Base-by-base conservation (phyloP, 495 filamentous ascomycete genomes). In the Aspergillus campestris region DNA sequence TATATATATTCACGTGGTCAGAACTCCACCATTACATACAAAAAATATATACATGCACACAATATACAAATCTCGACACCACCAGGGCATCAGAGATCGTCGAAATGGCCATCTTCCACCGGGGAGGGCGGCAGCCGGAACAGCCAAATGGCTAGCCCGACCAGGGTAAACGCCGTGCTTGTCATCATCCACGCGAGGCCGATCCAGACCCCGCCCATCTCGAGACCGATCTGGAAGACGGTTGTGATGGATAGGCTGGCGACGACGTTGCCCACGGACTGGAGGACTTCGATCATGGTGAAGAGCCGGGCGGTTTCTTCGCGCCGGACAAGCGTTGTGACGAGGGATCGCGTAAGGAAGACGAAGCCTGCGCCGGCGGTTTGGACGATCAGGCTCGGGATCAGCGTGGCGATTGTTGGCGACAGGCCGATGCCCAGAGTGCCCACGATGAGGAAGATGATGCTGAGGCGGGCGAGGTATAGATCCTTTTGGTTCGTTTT, bases 291-390 rank as follows among this genome's bases (percentile, higher is more conserved):
- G 40, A 82, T 71, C 31, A 80, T 61, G 0, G 73, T 75, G 45
- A 75, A 81, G 10, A 81, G 55, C 3, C 77, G 65, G 7, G 78
- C 77, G 0, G 75, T 77, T 42, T 80, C 69, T 11, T 76, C 63
- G 0, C 69, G 61, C 14, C 74, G 56, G 9, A 82, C 75, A 9
- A 78, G 59, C 0, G 68, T 69, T 2, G 75, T 78, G 12, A 77
- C 56, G 24, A 80, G 60, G 0, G 77, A 72, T 5, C 79, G 72
- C 1, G 62, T 61, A 2, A 69, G 50, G 40, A 66, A 73, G 7
- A 67, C 59, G 34, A 73, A 62, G 0, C 69, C 71, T 0, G 66
- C 71, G 12, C 79, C 79, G 7, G 75, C 57, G 1, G 70, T 67
- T 30, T 75, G 64, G 4, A 79, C 15, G 3, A 71, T 52, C 40